Evolutionary conservation across 768 basidiomycete species (phyloP).

Genomic region (Astraeus odoratus): DNA sequence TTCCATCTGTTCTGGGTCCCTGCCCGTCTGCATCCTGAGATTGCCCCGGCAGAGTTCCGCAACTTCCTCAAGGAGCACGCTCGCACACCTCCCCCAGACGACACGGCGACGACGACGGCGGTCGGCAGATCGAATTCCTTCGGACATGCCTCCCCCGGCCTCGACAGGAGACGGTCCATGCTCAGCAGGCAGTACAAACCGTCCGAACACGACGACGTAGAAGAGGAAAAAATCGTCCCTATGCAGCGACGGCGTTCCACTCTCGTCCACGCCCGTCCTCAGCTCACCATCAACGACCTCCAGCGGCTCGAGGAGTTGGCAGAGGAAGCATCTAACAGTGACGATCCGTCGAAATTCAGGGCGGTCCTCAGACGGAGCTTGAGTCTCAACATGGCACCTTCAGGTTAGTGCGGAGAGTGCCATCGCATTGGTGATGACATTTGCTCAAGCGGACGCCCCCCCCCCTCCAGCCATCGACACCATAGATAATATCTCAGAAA

Average conservation of each 20-base stretch:
- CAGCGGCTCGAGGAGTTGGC: slow-evolving; percentile 91
- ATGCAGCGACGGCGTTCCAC: slow-evolving; percentile 63
- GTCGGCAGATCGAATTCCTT: slow-evolving; percentile 39
- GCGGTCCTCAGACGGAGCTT: slow-evolving; percentile 79
- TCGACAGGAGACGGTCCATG: slow-evolving; percentile 90
- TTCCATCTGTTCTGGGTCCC: slow-evolving; percentile 98
- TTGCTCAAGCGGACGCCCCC: slow-evolving; percentile 15
- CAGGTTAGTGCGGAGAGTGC: slow-evolving; percentile 51
- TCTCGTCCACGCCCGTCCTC: slow-evolving; percentile 63
- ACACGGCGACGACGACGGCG: slow-evolving; percentile 23
- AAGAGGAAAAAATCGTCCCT: slow-evolving; percentile 64
- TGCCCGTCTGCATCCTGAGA: slow-evolving; percentile 92
- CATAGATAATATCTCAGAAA: slow-evolving; percentile 61
- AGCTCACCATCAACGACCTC: slow-evolving; percentile 89
- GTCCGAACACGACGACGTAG: slow-evolving; percentile 65
- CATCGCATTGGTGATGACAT: slow-evolving; percentile 5
- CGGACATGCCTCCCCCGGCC: slow-evolving; percentile 34
- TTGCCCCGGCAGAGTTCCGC: slow-evolving; percentile 93
- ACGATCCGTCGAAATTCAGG: slow-evolving; percentile 75
- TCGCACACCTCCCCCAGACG: slow-evolving; percentile 49
- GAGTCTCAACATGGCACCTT: slow-evolving; percentile 78
- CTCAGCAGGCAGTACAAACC: slow-evolving; percentile 91
- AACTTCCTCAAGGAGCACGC: slow-evolving; percentile 94
- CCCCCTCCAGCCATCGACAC: slow-evolving; percentile 47
- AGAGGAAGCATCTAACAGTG: slow-evolving; percentile 78